These are phyloP conservation scores for Fistulina hepatica DNA, from an alignment of 1,284 basidiomycete genomes.

Conservation along the genomic window DNA sequence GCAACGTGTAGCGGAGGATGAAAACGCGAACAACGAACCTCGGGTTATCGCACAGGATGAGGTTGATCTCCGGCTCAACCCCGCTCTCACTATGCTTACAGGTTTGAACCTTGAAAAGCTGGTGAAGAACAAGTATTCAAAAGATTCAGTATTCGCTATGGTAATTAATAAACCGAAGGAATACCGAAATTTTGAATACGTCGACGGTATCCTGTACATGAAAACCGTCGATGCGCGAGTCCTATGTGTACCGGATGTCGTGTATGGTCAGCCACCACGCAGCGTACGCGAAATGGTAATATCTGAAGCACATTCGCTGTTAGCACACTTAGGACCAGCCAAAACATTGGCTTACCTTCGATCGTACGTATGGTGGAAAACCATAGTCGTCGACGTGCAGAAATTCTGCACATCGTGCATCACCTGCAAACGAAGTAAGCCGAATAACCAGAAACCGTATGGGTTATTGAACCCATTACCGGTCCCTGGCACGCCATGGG, in stretches of 20 bases:
- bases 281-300: slow-evolving; percentile 26
- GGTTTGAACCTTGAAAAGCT: slow-evolving; percentile 11
- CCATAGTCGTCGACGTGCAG: slow-evolving; percentile 18
- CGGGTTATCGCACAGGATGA: no score
- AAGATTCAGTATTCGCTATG: slow-evolving; percentile 19
- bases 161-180: slow-evolving; percentile 17
- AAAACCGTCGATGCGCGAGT: slow-evolving; percentile 10
- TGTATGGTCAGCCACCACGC: slow-evolving; percentile 1
- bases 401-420: slow-evolving; percentile 28
- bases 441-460: slow-evolving; percentile 22
- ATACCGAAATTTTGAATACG: slow-evolving; percentile 20
- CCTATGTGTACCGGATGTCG: slow-evolving; percentile 27
- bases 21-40: no score
- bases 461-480: slow-evolving; percentile 21
- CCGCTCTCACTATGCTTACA: no score
- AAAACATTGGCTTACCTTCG: slow-evolving; percentile 22
- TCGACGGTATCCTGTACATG: slow-evolving; percentile 19
- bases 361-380: slow-evolving; percentile 26
- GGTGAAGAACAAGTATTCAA: slow-evolving; percentile 11
- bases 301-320: slow-evolving; percentile 27
- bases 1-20: no score
- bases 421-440: slow-evolving; percentile 17
- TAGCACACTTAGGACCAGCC: slow-evolving; percentile 29
- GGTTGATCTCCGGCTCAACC: no score
- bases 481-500: slow-evolving; percentile 23